Percentiles rank a stretch among this genome's conserved stretches.
Conservation (phyloP, 2,329 filamentous ascomycete genomes). For the Colletotrichum ledebouriae region DNA sequence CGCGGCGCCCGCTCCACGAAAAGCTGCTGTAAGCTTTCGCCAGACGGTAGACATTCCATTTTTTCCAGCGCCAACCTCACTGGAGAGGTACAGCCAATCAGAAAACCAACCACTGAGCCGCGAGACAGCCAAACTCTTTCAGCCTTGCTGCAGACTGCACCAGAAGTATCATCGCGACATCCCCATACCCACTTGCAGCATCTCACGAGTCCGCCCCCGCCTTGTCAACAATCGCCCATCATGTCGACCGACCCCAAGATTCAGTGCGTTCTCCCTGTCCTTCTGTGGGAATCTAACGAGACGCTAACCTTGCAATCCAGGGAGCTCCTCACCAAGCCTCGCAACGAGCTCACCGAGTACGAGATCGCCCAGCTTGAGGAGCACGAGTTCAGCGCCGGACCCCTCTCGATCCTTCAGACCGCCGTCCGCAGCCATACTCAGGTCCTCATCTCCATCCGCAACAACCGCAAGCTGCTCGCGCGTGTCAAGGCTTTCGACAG, state of each 20-base stretch:
- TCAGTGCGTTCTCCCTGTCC: slow-evolving; percentile 65
- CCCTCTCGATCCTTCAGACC: slow-evolving; percentile 92
- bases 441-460: slow-evolving; percentile 96
- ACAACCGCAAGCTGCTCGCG: slow-evolving; percentile 97
- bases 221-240: slow-evolving; percentile 41
- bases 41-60: slow-evolving; percentile 8
- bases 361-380: slow-evolving; percentile 81
- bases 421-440: slow-evolving; percentile 95
- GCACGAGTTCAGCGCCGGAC: slow-evolving; percentile 67
- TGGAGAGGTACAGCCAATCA: slow-evolving; percentile 36
- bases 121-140: slow-evolving; percentile 45
- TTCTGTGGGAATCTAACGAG: not conserved
- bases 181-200: not conserved
- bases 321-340: slow-evolving; percentile 90
- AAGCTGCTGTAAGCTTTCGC: slow-evolving; percentile 25
- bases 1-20: slow-evolving; percentile 14
- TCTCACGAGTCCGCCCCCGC: slow-evolving; percentile 41
- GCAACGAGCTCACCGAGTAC: slow-evolving; percentile 93
- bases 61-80: slow-evolving; percentile 39
- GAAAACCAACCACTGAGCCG: slow-evolving; percentile 23
- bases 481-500: slow-evolving; percentile 98
- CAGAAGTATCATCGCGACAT: slow-evolving; percentile 34
- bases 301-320: slow-evolving; percentile 60
- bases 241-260: slow-evolving; percentile 73
- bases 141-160: slow-evolving; percentile 50